These are phyloP conservation scores for Helenozyma baotianmanensis DNA, from an alignment of 805 yeast genomes.

Conservation along the genomic window DNA sequence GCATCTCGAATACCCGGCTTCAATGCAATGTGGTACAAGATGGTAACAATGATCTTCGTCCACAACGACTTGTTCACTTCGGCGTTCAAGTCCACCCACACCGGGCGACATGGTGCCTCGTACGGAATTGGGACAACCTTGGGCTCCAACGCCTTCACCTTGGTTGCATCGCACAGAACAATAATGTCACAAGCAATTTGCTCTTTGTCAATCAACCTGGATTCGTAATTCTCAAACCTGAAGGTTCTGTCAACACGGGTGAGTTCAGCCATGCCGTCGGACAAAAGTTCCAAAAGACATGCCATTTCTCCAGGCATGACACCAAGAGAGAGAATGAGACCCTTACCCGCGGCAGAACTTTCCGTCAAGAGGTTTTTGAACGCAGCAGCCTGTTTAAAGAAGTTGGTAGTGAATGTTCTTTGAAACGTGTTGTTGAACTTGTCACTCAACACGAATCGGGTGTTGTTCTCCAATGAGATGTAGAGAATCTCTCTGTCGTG, in stretches of 20 bases:
- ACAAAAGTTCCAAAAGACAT: constrained; percentile 51
- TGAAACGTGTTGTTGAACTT: constrained; percentile 38
- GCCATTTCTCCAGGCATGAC: constrained; percentile 63
- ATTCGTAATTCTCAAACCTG: constrained; percentile 60
- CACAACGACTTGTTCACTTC: constrained; percentile 56
- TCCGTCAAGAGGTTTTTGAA: constrained; percentile 43
- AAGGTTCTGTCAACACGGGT: constrained; percentile 48
- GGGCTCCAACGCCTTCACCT: constrained; percentile 1
- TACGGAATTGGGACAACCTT: constrained; percentile 45
- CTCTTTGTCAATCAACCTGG: constrained; percentile 67
- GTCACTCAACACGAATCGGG: constrained; percentile 56
- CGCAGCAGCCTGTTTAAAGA: constrained; percentile 42
- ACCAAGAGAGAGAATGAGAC: constrained; percentile 49
- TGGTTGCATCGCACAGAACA: constrained; percentile 21
- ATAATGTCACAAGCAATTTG: constrained; percentile 63
- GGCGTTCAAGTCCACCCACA: constrained; percentile 72
- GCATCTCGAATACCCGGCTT: constrained; percentile 33
- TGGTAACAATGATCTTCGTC: constrained; percentile 47
- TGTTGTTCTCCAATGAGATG: constrained; percentile 36
- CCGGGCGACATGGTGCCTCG: constrained; percentile 56
- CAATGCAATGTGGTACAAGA: constrained; percentile 32
- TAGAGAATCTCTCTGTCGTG: constrained; percentile 53
- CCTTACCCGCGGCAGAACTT: constrained; percentile 45
- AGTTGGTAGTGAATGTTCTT: constrained; percentile 30
- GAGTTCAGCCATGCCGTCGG: constrained; percentile 20